A percentile compares a stretch with the other conserved stretches of the same genome.
phyloP scores from a whole-genome alignment of 371 early-diverging fungal genomes.

The Apophysomyces ossiformis region DNA sequence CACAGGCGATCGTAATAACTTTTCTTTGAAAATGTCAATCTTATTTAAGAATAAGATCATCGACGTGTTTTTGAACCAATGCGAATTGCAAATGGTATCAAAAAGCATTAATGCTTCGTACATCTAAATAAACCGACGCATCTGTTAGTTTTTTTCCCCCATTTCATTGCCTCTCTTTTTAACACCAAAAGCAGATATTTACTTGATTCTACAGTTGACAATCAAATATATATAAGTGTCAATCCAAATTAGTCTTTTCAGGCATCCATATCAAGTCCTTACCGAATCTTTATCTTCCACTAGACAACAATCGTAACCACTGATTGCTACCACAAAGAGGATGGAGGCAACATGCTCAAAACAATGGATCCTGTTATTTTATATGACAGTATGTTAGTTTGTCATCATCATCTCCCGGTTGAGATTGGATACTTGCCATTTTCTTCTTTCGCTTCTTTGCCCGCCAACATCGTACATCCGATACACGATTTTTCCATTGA shows the following conservation, averaged over 20 bases:
- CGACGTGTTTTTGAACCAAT: conserved; percentile 81
- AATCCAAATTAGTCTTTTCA: no score
- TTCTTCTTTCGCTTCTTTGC: conserved; percentile 90
- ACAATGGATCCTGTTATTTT: conserved; percentile 75
- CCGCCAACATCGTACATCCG: conserved; percentile 96
- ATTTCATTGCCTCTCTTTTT: no score
- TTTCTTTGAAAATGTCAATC: conserved; percentile 78
- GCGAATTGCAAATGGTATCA: conserved; percentile 77
- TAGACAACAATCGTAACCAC: conserved; percentile 93
- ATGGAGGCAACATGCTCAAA: conserved; percentile 95
- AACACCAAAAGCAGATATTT: no score
- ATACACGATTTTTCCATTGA: conserved; percentile 78
- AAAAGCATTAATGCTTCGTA: conserved; percentile 68
- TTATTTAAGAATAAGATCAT: conserved; percentile 88
- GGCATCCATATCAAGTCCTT: conserved; percentile 15
- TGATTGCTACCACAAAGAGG: conserved; percentile 90
- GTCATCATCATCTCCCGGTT: neutral
- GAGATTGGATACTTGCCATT: conserved; percentile 58
- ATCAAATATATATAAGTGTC: no score
- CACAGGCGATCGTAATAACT: conserved; percentile 68
- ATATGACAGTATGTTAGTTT: neutral
- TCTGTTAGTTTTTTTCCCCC: neutral
- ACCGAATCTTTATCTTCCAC: conserved; percentile 93
- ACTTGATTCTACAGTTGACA: neutral
- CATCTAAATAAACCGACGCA: conserved; percentile 26